phyloP scores from a whole-genome alignment of 228 moss, liverwort and hornwort species.

The Sphagnum magellanicum region DNA sequence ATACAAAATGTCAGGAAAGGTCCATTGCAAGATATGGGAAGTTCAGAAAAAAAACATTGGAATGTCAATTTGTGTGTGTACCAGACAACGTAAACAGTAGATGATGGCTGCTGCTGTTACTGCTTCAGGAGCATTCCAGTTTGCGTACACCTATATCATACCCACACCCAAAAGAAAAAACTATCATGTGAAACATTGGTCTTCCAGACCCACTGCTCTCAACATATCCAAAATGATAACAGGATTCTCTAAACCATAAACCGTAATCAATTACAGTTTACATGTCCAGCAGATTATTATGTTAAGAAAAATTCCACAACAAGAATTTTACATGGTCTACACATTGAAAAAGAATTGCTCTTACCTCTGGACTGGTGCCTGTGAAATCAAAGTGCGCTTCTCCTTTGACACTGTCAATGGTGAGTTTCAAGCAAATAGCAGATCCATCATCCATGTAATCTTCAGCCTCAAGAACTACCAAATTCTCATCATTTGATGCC shows the following conservation, averaged over 20 bases:
- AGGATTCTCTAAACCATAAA: too few species aligned
- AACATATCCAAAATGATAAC: too few species aligned
- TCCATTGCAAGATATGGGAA: neutral
- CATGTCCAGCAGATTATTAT: too few species aligned
- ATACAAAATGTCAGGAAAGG: too few species aligned
- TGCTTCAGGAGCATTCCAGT: constrained; percentile 99
- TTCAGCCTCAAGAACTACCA: constrained; percentile 75
- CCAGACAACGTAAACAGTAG: constrained; percentile 92
- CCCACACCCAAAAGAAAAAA: too few species aligned
- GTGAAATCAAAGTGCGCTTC: constrained; percentile 80
- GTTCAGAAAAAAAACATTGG: neutral
- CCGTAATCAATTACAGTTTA: too few species aligned
- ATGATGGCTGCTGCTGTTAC: constrained; percentile 98
- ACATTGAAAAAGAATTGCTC: too few species aligned
- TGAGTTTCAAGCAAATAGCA: constrained; percentile 68
- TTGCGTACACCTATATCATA: constrained; percentile 57
- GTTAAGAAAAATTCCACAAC: too few species aligned
- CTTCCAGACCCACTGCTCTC: too few species aligned
- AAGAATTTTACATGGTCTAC: too few species aligned
- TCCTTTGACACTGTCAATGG: constrained; percentile 61
- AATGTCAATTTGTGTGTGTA: constrained; percentile 2
- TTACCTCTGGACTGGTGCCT: constrained; percentile 81
- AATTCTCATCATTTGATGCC: constrained; percentile 36
- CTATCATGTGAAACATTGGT: too few species aligned
- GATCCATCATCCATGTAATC: constrained; percentile 99